These are phyloP conservation scores for Cercospora sp. DNA, from an alignment of 2,329 filamentous ascomycete species.

Conservation along the genomic window DNA sequence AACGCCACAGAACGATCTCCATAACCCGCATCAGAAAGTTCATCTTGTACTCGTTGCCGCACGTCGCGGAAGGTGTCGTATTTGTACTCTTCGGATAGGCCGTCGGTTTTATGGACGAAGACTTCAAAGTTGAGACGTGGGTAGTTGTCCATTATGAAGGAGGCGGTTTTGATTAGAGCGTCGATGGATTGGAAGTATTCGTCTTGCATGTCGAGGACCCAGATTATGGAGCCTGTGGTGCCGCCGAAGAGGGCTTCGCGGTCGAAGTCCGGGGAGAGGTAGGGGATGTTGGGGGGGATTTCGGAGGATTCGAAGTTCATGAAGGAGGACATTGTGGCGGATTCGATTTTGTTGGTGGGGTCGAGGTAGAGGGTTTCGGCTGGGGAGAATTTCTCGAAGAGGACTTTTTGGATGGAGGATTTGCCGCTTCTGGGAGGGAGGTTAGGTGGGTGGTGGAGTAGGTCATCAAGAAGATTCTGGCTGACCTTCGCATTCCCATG, in stretches of 20 bases:
- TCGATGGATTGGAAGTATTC: constrained; percentile 92
- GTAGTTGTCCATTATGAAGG: constrained; percentile 83
- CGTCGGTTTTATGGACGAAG: constrained; percentile 98
- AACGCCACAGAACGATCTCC: constrained; percentile 93
- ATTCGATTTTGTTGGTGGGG: constrained; percentile 90
- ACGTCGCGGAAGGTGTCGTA: constrained; percentile 96
- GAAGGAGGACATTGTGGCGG: constrained; percentile 94
- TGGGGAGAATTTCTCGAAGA: constrained; percentile 97
- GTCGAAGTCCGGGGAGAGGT: constrained; percentile 85
- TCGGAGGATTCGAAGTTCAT: constrained; percentile 99
- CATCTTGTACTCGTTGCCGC: constrained; percentile 92
- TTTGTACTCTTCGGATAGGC: constrained; percentile 94
- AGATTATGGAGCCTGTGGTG: constrained; percentile 90
- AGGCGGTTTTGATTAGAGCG: constrained; percentile 82
- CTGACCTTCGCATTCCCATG: constrained; percentile 85
- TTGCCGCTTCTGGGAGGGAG: constrained; percentile 75
- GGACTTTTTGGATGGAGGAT: constrained; percentile 96
- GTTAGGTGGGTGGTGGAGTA: not conserved
- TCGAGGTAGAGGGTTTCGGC: constrained; percentile 95
- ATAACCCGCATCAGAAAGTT: constrained; percentile 87
- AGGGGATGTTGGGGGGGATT: constrained; percentile 92
- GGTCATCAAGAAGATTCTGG: not conserved
- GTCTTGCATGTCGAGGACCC: constrained; percentile 98
- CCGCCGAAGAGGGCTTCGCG: constrained; percentile 84
- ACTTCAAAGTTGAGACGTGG: constrained; percentile 96